Percentiles rank a stretch among this genome's conserved stretches.
Conservation (phyloP, 1,284 basidiomycete species). For the Ustilago shanxiensis region DNA sequence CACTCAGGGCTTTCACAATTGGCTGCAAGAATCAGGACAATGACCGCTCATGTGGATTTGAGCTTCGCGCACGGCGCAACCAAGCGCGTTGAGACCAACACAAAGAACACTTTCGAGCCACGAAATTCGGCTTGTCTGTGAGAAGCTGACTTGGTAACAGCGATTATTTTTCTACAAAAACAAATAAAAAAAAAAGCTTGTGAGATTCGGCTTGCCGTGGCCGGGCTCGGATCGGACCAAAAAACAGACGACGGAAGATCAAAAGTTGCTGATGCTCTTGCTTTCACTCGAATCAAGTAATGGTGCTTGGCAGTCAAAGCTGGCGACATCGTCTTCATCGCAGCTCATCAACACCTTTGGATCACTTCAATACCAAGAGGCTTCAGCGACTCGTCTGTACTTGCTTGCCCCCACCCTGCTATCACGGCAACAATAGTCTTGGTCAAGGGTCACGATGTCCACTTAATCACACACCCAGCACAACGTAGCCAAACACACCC, state of each 20-base stretch:
- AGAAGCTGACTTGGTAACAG: not conserved
- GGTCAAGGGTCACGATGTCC: constrained; percentile 2
- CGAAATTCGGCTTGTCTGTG: not conserved
- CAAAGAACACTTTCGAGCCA: not conserved
- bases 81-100: constrained; percentile 11
- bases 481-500: not conserved
- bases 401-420: not conserved
- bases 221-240: constrained; percentile 23
- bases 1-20: not conserved
- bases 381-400: not conserved
- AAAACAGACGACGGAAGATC: constrained; percentile 12
- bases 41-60: not conserved
- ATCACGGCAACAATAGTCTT: not conserved
- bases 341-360: not conserved
- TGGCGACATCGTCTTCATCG: not conserved
- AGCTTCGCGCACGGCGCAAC: not conserved
- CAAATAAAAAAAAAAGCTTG: not conserved
- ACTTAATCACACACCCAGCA: not conserved
- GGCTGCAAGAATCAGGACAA: not conserved
- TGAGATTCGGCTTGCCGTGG: constrained; percentile 9
- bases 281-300: not conserved
- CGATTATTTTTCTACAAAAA: not conserved
- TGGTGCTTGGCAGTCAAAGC: not conserved
- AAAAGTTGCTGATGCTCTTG: constrained; percentile 17
- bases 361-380: not conserved